Evolutionary conservation across 2,329 filamentous ascomycete genomes (phyloP).

Genomic region (Spiromastix sp.): DNA sequence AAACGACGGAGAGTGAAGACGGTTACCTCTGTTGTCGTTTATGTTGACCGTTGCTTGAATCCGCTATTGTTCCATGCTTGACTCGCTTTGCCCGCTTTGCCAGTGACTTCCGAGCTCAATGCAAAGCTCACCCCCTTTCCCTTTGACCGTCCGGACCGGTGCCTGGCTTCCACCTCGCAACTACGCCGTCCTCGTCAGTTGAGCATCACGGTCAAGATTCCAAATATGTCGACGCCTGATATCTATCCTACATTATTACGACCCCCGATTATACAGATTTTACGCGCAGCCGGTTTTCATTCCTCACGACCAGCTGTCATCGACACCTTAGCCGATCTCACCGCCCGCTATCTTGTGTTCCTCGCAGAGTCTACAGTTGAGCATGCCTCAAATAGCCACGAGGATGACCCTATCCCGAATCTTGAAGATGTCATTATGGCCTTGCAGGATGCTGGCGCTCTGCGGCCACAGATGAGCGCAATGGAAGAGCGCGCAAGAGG

Average conservation of each 20-base stretch:
- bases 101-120: too few species aligned
- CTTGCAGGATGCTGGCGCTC: conserved; percentile 66
- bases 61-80: too few species aligned
- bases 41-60: too few species aligned
- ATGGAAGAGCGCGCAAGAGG: conserved; percentile 59
- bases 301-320: conserved; percentile 69
- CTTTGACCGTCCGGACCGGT: too few species aligned
- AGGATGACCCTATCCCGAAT: conserved; percentile 50
- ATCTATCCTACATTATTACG: conserved; percentile 71
- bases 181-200: too few species aligned
- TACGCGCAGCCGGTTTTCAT: conserved; percentile 85
- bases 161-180: too few species aligned
- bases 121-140: too few species aligned
- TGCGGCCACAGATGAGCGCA: conserved; percentile 57
- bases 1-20: too few species aligned
- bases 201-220: too few species aligned
- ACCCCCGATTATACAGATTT: conserved; percentile 78
- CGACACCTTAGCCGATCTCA: conserved; percentile 79
- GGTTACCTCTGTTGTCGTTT: too few species aligned
- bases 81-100: too few species aligned
- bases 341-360: conserved; percentile 66
- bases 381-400: conserved; percentile 60
- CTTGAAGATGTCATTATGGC: conserved; percentile 78
- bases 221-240: conserved; percentile 20
- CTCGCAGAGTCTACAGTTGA: conserved; percentile 63